phyloP scores from a whole-genome alignment of 345 rosid species.

The Eutrema heterophyllum region DNA sequence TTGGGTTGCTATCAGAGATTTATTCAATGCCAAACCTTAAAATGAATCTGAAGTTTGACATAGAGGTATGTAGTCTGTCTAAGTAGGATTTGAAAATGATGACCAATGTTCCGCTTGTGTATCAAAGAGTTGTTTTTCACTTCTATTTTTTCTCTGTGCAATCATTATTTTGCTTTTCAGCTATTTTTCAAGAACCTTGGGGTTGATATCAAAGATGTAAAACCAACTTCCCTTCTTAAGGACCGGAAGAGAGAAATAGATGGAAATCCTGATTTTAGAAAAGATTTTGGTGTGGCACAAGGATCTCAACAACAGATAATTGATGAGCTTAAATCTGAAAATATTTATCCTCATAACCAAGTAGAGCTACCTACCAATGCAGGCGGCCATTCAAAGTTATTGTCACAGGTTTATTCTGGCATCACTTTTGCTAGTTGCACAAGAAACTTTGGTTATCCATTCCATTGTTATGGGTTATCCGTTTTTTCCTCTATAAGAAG shows the following conservation, averaged over 20 bases:
- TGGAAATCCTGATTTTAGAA: constrained; percentile 90
- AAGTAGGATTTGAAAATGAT: background rate
- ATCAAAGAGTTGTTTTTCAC: background rate
- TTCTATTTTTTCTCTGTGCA: background rate
- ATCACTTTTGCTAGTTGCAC: background rate
- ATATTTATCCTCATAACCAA: constrained; percentile 48
- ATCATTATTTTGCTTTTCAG: constrained; percentile 28
- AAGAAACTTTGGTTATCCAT: background rate
- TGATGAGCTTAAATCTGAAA: constrained; percentile 59
- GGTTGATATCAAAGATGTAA: constrained; percentile 70
- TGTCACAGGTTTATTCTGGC: background rate
- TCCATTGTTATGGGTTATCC: background rate
- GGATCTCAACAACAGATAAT: constrained; percentile 51
- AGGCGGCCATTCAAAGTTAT: background rate
- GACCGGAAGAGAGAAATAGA: constrained; percentile 81
- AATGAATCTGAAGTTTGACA: constrained; percentile 93
- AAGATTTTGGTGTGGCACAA: constrained; percentile 50
- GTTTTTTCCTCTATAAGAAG: background rate
- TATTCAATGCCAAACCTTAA: constrained; percentile 87
- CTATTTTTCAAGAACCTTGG: constrained; percentile 74
- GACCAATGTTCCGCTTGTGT: background rate
- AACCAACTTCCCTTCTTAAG: constrained; percentile 71
- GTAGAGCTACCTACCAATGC: constrained; percentile 42
- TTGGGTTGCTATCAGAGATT: constrained; percentile 74
- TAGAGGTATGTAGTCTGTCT: constrained; percentile 50